Conservation (phyloP, 1,284 basidiomycete genomes). For the Pterulicium gracile region DNA sequence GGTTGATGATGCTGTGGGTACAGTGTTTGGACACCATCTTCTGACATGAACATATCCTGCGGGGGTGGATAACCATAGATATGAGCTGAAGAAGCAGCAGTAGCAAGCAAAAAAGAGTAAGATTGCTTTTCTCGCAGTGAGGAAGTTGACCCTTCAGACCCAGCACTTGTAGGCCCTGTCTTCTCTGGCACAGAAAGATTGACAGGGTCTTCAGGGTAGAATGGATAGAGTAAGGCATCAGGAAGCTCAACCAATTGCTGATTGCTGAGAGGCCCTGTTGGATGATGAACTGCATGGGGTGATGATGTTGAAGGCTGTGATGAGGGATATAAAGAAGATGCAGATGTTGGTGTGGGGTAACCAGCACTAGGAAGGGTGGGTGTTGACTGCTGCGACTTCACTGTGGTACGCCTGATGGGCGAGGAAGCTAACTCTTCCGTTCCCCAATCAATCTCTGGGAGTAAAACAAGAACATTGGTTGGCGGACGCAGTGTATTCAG, state of each 20-base stretch:
- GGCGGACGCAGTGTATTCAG: constrained; percentile 50
- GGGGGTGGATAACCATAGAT: constrained; percentile 41
- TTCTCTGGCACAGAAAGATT: constrained; percentile 18
- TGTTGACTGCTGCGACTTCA: constrained; percentile 13
- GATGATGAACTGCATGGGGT: constrained; percentile 15
- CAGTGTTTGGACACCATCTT: constrained; percentile 42
- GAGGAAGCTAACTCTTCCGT: constrained; percentile 21
- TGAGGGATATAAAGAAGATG: constrained; percentile 23
- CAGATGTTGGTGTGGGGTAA: not conserved
- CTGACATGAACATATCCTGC: constrained; percentile 51
- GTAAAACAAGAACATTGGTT: constrained; percentile 39
- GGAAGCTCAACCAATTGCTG: constrained; percentile 53
- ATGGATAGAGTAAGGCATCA: constrained; percentile 59
- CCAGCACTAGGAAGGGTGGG: constrained; percentile 12
- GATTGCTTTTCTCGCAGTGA: constrained; percentile 28
- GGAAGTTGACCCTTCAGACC: constrained; percentile 14
- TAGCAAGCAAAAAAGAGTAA: constrained; percentile 41
- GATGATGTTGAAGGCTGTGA: constrained; percentile 16
- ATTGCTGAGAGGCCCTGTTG: constrained; percentile 22
- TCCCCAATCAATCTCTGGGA: constrained; percentile 65
- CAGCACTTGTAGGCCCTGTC: constrained; percentile 11
- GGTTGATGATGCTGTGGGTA: constrained; percentile 19
- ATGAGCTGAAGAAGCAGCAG: constrained; percentile 35
- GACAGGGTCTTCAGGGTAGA: constrained; percentile 42
- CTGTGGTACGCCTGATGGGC: constrained; percentile 11